These are phyloP conservation scores for Nigrograna mackinnonii DNA, from an alignment of 2,329 filamentous ascomycete genomes.

Conservation along the genomic window DNA sequence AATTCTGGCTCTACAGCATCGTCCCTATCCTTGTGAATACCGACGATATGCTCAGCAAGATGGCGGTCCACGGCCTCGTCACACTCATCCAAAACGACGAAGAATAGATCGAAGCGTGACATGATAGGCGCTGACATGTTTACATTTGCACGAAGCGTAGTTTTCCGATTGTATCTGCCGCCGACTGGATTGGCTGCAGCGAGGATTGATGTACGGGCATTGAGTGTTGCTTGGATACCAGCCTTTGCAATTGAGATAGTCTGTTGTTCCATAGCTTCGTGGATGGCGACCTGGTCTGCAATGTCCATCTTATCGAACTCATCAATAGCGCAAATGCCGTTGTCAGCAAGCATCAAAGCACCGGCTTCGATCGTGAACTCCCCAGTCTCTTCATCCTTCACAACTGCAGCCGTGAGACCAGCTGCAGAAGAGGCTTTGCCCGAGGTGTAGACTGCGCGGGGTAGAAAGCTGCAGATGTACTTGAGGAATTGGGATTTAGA, in stretches of 20 bases:
- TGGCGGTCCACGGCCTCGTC: constrained; percentile 90
- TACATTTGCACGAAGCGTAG: constrained; percentile 89
- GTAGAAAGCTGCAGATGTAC: constrained; percentile 96
- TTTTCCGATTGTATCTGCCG: constrained; percentile 96
- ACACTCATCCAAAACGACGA: constrained; percentile 95
- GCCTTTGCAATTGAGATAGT: constrained; percentile 99
- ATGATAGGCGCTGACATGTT: constrained; percentile 99
- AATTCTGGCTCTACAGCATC: constrained; percentile 91
- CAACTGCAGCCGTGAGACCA: constrained; percentile 93
- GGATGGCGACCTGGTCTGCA: constrained; percentile 93
- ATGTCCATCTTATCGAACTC: constrained; percentile 99
- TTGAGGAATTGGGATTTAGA: constrained; percentile 98
- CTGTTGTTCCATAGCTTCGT: constrained; percentile 99
- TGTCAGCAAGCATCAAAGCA: constrained; percentile 94
- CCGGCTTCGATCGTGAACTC: constrained; percentile 99
- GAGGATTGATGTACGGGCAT: constrained; percentile 92
- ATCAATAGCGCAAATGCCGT: constrained; percentile 96
- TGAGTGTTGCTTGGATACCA: constrained; percentile 95
- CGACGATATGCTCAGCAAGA: constrained; percentile 91
- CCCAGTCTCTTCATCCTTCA: constrained; percentile 97
- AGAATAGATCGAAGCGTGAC: constrained; percentile 99
- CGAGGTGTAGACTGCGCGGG: constrained; percentile 94
- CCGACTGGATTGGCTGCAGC: constrained; percentile 95
- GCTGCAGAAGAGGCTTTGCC: constrained; percentile 97
- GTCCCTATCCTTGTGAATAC: constrained; percentile 89